These are phyloP conservation scores for Xylaria palmicola DNA, from an alignment of 495 filamentous ascomycete genomes.

Conservation along the genomic window DNA sequence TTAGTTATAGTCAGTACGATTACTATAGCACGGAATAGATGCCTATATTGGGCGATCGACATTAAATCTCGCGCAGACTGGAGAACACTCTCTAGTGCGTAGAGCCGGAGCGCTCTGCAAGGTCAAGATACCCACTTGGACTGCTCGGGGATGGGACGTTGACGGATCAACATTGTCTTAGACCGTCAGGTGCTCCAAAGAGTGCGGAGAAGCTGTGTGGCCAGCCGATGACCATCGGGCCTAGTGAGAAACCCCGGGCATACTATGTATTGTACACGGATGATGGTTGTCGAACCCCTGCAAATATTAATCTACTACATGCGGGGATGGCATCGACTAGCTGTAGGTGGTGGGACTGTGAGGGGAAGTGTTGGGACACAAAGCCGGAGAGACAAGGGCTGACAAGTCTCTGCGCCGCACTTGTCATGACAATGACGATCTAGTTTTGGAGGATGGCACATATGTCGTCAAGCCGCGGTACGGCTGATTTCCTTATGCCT, in stretches of 20 bases:
- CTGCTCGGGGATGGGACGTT: background rate
- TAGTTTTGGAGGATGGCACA: slow-evolving; percentile 7
- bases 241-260: slow-evolving; percentile 1
- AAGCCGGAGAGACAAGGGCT: slow-evolving; percentile 1
- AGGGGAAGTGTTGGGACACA: slow-evolving; percentile 3
- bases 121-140: background rate
- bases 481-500: background rate
- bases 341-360: slow-evolving; percentile 2
- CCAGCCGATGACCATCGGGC: background rate
- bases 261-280: background rate
- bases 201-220: slow-evolving; percentile 1
- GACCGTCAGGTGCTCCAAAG: background rate
- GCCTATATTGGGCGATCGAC: background rate
- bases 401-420: background rate
- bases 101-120: background rate
- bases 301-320: background rate
- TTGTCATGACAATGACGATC: background rate
- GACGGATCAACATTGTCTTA: background rate
- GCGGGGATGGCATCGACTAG: slow-evolving; percentile 1
- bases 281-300: slow-evolving; percentile 9
- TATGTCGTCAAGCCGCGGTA: background rate
- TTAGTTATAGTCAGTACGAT: slow-evolving; percentile 1
- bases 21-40: background rate
- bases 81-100: background rate
- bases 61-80: slow-evolving; percentile 1